Conservation (phyloP, 345 rosid genomes). For the Gossypium arboreum region DNA sequence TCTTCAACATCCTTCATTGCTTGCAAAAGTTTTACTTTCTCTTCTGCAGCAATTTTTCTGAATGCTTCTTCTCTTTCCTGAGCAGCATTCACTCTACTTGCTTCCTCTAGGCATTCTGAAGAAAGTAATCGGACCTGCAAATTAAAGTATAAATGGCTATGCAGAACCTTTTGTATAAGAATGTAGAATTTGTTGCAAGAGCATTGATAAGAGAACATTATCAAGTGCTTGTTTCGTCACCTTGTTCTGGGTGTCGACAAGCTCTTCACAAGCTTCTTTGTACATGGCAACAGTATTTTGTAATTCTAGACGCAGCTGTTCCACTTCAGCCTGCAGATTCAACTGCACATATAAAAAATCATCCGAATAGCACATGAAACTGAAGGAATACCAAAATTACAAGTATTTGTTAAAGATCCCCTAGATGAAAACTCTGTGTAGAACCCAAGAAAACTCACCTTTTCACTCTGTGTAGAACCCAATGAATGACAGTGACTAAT, state of each 20-base stretch:
- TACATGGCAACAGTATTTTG: constrained; percentile 60
- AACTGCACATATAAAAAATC: constrained; percentile 35
- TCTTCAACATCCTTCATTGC: constrained; percentile 65
- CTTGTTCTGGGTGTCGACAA: constrained; percentile 67
- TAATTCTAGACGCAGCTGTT: constrained; percentile 57
- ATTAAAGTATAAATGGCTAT: constrained; percentile 4
- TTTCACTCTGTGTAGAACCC: constrained; percentile 27
- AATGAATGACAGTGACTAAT: constrained; percentile 3
- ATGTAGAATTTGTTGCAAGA: not conserved
- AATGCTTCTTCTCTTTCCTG: constrained; percentile 59
- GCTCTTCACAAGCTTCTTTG: constrained; percentile 64
- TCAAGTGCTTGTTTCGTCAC: constrained; percentile 28
- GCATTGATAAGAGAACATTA: not conserved
- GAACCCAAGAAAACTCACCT: constrained; percentile 26
- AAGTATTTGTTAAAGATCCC: constrained; percentile 6
- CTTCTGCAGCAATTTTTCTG: constrained; percentile 63
- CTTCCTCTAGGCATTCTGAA: constrained; percentile 63
- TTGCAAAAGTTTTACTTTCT: constrained; percentile 58
- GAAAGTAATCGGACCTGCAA: constrained; percentile 65
- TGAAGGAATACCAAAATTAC: not conserved
- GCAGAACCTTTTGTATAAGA: not conserved
- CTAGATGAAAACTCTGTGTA: not conserved
- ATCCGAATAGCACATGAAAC: not conserved
- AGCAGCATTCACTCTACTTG: constrained; percentile 55
- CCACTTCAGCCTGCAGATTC: constrained; percentile 54